Evolutionary conservation across 805 yeast species (phyloP), one percentile per base, ranked within the genome.

Genomic region (Hanseniaspora mollemarum): DNA sequence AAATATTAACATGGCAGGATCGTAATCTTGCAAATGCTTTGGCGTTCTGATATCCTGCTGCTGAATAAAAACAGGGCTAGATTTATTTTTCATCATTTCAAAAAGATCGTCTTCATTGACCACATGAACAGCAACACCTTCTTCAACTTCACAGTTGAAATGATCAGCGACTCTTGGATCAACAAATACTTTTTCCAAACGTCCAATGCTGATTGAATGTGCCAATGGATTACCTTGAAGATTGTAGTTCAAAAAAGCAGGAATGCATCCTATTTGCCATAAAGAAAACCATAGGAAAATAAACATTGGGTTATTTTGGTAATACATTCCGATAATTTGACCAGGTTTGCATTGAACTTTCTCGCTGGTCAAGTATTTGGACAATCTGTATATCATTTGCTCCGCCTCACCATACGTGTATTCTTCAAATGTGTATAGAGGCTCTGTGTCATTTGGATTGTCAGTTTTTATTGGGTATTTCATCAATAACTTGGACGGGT

Each of bases 201-300:
- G 67, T n/a, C 87, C 81, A 24, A 81, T 75, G 55, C 76, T 76
- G 58, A 90, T 68, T 55, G 95, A 85, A 66, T 90, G 96, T 13
- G 78, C 76, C 56, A 88, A 71, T 1, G 95, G 83, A 46, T 73
- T 72, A 24, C 86, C 87, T 48, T 73, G 71, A 44, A 82, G 72
- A 63, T 87, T 88, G 67, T 80, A 85, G 67, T 88, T 88, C 59
- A 90, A 68, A 58, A 90, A 83, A 0, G 95, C 87, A 0, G 96
- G 96, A 8, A 73, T 65, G 0, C 95, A 95, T 39, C 96, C 96
- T 49, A 88, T 71, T 59, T 86, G 84, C 96, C 96, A 88, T 43
- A 83, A 66, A 0, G 95, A 83, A 50, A 84, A 72, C 94, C 95
- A 85, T 37, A 83, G 62, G 49, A 87, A 72, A 15, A 88, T 66